These are phyloP conservation scores for Pholiota microspora DNA, from an alignment of 768 basidiomycete genomes.

Conservation along the genomic window DNA sequence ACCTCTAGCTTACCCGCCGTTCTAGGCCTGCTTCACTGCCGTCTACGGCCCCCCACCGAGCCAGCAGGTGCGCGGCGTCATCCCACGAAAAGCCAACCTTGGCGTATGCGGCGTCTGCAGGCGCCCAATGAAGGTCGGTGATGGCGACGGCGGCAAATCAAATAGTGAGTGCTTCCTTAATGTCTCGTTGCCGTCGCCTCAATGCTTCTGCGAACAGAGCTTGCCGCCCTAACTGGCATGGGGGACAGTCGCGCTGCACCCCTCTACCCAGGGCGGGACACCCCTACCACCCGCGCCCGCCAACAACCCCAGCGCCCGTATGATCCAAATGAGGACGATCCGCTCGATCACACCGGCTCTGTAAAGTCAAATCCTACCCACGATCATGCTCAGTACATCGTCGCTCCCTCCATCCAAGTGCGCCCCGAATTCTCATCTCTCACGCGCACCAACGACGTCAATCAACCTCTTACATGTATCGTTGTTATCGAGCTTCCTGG, in stretches of 20 bases:
- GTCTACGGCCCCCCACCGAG: constrained; percentile 89
- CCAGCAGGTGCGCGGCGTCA: constrained; percentile 44
- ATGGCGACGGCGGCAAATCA: constrained; percentile 80
- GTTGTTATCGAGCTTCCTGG: constrained; percentile 91
- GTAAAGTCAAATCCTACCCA: constrained; percentile 41
- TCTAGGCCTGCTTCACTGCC: constrained; percentile 91
- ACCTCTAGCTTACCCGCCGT: constrained; percentile 7
- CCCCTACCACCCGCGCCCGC: constrained; percentile 43
- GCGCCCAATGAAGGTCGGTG: constrained; percentile 93
- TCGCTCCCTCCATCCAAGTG: constrained; percentile 92
- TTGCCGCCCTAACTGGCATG: constrained; percentile 92
- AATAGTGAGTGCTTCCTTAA: constrained; percentile 65
- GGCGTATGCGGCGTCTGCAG: constrained; percentile 98
- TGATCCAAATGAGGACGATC: constrained; percentile 86
- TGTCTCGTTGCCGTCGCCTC: constrained; percentile 5
- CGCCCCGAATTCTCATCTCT: constrained; percentile 88
- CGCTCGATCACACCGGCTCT: constrained; percentile 59
- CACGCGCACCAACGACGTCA: constrained; percentile 62
- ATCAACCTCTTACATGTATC: constrained; percentile 90
- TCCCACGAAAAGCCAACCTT: constrained; percentile 72
- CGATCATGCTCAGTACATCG: constrained; percentile 66
- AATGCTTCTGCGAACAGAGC: constrained; percentile 50
- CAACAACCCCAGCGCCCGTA: constrained; percentile 37
- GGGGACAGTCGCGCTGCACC: constrained; percentile 54
- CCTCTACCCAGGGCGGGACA: constrained; percentile 71